A percentile compares a stretch with the other conserved stretches of the same genome.
These are phyloP conservation scores for Quercus phellos DNA, from an alignment of 331 rosid genomes.

Conservation along the genomic window DNA sequence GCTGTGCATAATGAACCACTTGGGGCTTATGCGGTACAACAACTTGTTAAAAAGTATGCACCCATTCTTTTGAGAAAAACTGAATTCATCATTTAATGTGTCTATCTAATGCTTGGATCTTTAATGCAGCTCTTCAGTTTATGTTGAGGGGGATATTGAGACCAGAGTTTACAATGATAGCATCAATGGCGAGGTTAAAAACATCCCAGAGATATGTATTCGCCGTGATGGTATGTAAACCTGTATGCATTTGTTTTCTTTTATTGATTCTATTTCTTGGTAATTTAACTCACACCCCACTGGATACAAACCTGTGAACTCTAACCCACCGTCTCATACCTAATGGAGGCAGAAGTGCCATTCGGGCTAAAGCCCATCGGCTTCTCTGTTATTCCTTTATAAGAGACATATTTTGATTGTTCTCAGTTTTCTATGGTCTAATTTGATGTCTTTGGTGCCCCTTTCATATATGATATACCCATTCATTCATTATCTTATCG, in stretches of 20 bases:
- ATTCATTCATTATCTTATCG: too few relatives aligned
- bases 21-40: constrained; percentile 86
- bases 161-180: constrained; percentile 88
- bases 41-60: constrained; percentile 71
- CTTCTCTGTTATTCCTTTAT: not conserved
- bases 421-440: not conserved
- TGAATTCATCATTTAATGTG: constrained; percentile 7
- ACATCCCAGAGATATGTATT: constrained; percentile 87
- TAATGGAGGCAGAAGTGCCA: too few relatives aligned
- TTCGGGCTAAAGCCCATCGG: too few relatives aligned
- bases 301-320: too few relatives aligned
- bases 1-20: constrained; percentile 80
- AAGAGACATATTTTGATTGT: not conserved
- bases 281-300: too few relatives aligned
- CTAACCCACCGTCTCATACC: too few relatives aligned
- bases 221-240: constrained; percentile 74
- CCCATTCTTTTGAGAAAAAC: not conserved
- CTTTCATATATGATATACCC: not conserved
- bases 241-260: not conserved
- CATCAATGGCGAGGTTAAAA: constrained; percentile 86
- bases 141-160: constrained; percentile 94
- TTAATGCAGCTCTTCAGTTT: constrained; percentile 82
- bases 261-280: not conserved
- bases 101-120: constrained; percentile 32
- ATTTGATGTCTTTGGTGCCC: not conserved